These are phyloP conservation scores for Tubosaeta brunneosetosa DNA, from an alignment of 768 basidiomycete genomes.

Conservation along the genomic window DNA sequence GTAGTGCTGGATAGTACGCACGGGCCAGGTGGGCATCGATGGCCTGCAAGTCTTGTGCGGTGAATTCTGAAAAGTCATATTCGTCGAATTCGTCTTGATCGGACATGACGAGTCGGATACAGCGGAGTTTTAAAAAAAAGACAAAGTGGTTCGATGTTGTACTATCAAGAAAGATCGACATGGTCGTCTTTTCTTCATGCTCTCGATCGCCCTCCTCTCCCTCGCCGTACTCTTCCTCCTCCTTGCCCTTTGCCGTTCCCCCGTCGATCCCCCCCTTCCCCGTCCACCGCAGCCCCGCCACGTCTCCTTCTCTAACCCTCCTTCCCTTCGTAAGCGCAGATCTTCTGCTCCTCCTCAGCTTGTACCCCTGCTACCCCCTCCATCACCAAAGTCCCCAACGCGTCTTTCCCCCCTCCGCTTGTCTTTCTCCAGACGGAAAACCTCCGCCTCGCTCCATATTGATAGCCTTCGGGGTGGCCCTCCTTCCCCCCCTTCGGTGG, in stretches of 20 bases:
- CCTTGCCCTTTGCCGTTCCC: not conserved
- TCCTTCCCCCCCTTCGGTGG: not conserved
- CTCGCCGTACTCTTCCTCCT: slow-evolving; percentile 2
- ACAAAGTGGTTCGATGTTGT: slow-evolving; percentile 13
- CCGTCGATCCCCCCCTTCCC: not conserved
- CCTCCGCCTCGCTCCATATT: not conserved
- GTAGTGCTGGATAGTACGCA: slow-evolving; percentile 29
- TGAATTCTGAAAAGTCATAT: slow-evolving; percentile 53
- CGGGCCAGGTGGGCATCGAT: slow-evolving; percentile 26
- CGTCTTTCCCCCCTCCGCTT: not conserved
- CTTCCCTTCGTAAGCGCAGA: not conserved
- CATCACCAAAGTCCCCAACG: not conserved
- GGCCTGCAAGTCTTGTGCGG: slow-evolving; percentile 49
- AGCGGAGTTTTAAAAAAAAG: slow-evolving; percentile 16
- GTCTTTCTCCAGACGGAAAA: not conserved
- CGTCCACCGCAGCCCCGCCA: slow-evolving; percentile 6
- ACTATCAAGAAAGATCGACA: too few species aligned
- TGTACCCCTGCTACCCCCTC: not conserved
- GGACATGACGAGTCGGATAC: slow-evolving; percentile 16
- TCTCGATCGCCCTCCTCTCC: slow-evolving; percentile 7
- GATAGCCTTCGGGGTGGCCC: not conserved
- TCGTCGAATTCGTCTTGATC: slow-evolving; percentile 39
- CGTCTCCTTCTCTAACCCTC: slow-evolving; percentile 11
- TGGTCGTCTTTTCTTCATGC: not conserved
- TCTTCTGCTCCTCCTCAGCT: not conserved